Evolutionary conservation across 352 stramenopile species (phyloP), one percentile per base, ranked within the genome.

Genomic region (Thraustotheca clavata): DNA sequence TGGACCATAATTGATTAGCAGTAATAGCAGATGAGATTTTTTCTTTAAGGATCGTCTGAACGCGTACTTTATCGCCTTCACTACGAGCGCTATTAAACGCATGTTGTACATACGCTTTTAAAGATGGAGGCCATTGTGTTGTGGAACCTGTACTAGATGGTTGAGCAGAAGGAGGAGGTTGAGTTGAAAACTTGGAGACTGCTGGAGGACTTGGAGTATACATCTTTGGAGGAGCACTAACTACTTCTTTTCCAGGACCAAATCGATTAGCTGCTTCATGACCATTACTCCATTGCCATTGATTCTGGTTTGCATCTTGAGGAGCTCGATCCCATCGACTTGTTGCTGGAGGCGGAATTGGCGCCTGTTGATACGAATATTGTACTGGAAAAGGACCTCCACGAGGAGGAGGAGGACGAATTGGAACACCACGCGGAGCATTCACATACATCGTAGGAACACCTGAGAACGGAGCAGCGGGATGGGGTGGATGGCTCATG

Each of bases 91-190:
- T 76, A 14, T 75, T 77, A 61, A 95, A 95, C 26, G 84, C 85
- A 1, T 82, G 77, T 70, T 94, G 90, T 43, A 95, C 85, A 48
- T 95, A 95, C 46, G 91, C 73, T 24, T 95, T 83, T 1, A 95
- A 72, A 2, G 83, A 72, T 35, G 89, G 79, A 3, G 86, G 86
- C 86, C 86, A 95, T 69, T 95, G 91, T 41, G 70, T 69, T 12
- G 65, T 62, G 47, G 69, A 38, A 29, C 60, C 50, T 31, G 66
- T 49, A 24, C 59, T 29, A 40, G 71, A 54, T 32, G 49, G 43
- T 32, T 63, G 22, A 36, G 41, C 24, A 49, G 38, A n/a, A 3
- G 26, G 49, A 2, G 69, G 54, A 31, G 47, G 59, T 24, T 61
- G 52, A 11, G 14, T 22, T 7, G 29, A 38, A 24, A 61, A 61